phyloP scores from a whole-genome alignment of 768 basidiomycete genomes.

The Clavaria fumosa region DNA sequence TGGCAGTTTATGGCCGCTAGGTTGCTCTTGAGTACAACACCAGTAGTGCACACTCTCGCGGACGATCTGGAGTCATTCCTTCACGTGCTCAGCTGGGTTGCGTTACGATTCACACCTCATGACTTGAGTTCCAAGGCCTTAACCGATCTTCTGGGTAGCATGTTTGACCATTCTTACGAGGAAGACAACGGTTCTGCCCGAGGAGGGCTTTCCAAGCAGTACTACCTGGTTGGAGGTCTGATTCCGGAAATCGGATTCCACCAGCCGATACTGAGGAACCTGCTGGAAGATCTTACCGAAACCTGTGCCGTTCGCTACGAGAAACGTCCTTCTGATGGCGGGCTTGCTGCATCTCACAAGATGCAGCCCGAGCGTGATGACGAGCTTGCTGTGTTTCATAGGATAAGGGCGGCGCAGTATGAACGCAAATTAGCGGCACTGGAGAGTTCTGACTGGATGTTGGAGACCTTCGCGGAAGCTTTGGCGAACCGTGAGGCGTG shows the following conservation, averaged over 20 bases:
- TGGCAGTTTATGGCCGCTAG: constrained; percentile 5
- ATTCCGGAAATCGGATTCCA: neutral
- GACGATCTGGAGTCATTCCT: neutral
- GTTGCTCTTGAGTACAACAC: neutral
- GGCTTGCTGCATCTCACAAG: neutral
- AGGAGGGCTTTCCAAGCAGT: neutral
- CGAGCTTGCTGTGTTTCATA: neutral
- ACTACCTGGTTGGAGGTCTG: neutral
- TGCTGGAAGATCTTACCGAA: neutral
- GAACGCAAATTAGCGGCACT: neutral
- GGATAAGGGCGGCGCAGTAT: neutral
- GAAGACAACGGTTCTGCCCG: neutral
- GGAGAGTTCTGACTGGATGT: neutral
- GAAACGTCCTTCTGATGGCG: neutral
- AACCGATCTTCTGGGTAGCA: neutral
- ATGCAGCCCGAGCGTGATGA: neutral
- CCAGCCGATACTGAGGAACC: neutral
- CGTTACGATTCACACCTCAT: neutral
- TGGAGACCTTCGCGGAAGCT: neutral
- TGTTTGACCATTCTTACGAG: neutral
- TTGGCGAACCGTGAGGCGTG: neutral
- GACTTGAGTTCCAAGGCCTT: neutral
- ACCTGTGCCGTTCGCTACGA: neutral
- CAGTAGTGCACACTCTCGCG: neutral
- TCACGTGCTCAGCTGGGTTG: neutral